These are phyloP conservation scores for Plasmodium falciparum DNA, from an alignment of 169 alveolate species.

Conservation along the genomic window DNA sequence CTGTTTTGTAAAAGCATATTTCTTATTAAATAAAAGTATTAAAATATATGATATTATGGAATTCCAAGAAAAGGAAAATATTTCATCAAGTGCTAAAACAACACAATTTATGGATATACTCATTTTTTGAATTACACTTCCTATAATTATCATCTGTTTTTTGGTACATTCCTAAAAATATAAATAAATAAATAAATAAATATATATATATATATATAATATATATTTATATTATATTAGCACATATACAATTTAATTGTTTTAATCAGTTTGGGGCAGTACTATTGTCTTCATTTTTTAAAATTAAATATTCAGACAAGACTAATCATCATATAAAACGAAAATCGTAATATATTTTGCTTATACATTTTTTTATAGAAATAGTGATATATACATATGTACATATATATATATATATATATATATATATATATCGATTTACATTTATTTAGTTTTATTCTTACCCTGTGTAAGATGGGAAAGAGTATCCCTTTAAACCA, in stretches of 20 bases:
- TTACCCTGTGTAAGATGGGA: constrained; percentile 92
- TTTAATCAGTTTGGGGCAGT: constrained; percentile 90
- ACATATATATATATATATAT: not conserved
- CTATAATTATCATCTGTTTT: constrained; percentile 96
- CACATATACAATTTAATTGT: not conserved
- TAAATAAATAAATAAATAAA: constrained; percentile 8
- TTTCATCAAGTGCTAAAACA: constrained; percentile 92
- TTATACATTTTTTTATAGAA: not conserved
- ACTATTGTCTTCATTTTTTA: constrained; percentile 74
- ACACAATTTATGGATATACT: constrained; percentile 94
- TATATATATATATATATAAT: not conserved
- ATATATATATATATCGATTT: not conserved
- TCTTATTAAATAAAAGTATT: constrained; percentile 93
- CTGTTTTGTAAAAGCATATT: constrained; percentile 93
- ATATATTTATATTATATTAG: not conserved
- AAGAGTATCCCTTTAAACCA: constrained; percentile 96
- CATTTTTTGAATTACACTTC: constrained; percentile 92
- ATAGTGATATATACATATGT: not conserved
- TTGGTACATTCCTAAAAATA: constrained; percentile 87
- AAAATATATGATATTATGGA: constrained; percentile 92
- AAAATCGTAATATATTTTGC: not conserved
- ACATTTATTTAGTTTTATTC: constrained; percentile 5
- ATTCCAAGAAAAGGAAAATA: constrained; percentile 91
- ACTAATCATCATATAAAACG: constrained; percentile 85
- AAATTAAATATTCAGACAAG: constrained; percentile 73